A percentile compares a stretch with the other conserved stretches of the same genome.
These are phyloP conservation scores for Hibiscus mutabilis DNA, from an alignment of 345 rosid genomes.

Conservation along the genomic window DNA sequence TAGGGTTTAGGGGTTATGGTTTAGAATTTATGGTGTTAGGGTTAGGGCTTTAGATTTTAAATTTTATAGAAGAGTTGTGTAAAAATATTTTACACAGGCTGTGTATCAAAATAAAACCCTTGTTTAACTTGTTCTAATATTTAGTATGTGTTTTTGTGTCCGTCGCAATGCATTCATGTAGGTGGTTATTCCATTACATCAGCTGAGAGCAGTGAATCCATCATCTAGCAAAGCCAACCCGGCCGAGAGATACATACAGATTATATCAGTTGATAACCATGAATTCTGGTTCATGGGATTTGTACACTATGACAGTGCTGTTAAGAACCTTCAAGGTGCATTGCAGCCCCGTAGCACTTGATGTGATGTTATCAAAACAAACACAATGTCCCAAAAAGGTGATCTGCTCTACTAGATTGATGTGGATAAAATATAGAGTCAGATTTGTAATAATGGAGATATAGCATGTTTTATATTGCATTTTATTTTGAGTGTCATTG, in stretches of 20 bases:
- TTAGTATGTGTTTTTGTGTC: not conserved
- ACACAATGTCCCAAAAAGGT: not conserved
- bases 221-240: conserved; percentile 71
- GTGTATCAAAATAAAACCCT: too few species aligned
- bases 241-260: conserved; percentile 74
- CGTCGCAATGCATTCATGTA: conserved; percentile 4
- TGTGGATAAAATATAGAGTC: conserved; percentile 3
- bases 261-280: conserved; percentile 21
- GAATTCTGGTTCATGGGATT: not conserved
- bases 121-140: not conserved
- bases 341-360: conserved; percentile 17
- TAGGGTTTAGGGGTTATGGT: too few species aligned
- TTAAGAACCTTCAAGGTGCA: not conserved
- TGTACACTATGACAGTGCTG: not conserved
- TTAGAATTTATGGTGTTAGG: too few species aligned
- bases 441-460: not conserved
- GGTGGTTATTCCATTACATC: conserved; percentile 72
- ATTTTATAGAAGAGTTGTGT: too few species aligned
- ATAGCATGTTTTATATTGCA: conserved; percentile 11
- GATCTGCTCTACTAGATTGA: not conserved
- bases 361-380: not conserved
- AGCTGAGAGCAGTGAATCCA: conserved; percentile 15
- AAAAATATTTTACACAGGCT: too few species aligned
- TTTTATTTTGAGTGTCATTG: conserved; percentile 1
- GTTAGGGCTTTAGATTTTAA: too few species aligned